Percentiles rank a stretch among this genome's conserved stretches.
These are phyloP conservation scores for Eucalyptus microcorys DNA, from an alignment of 345 rosid genomes.

Conservation along the genomic window DNA sequence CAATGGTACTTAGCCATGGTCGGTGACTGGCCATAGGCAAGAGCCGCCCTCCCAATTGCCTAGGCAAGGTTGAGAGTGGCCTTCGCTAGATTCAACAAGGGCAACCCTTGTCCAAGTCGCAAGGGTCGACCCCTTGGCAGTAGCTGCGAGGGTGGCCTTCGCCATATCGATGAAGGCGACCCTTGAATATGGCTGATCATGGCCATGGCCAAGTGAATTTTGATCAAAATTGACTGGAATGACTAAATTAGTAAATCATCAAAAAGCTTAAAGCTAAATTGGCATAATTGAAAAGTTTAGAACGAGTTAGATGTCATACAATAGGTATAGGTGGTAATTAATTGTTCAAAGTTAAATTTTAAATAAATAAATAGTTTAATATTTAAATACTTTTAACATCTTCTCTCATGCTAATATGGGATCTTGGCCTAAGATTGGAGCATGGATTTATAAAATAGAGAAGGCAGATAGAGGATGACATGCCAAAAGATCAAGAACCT, in stretches of 20 bases:
- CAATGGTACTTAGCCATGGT: accelerated
- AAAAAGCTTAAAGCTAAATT: no score
- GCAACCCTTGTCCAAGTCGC: not conserved
- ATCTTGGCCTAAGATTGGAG: not conserved
- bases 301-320: no score
- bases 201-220: not conserved
- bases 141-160: accelerated
- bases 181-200: not conserved
- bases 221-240: no score
- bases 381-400: not conserved
- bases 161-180: not conserved
- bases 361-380: not conserved
- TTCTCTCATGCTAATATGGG: not conserved
- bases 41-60: no score
- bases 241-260: no score
- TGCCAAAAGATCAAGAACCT: not conserved
- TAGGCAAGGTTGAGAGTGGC: not conserved
- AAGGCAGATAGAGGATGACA: accelerated
- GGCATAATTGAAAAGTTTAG: accelerated
- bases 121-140: not conserved
- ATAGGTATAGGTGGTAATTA: not conserved
- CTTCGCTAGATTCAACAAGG: not conserved
- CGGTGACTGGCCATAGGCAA: no score
- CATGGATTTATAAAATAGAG: not conserved
- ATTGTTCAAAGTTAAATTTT: not conserved